Base-by-base conservation (phyloP, 2,329 filamentous ascomycete species). In the Sporothrix variecibatus region DNA sequence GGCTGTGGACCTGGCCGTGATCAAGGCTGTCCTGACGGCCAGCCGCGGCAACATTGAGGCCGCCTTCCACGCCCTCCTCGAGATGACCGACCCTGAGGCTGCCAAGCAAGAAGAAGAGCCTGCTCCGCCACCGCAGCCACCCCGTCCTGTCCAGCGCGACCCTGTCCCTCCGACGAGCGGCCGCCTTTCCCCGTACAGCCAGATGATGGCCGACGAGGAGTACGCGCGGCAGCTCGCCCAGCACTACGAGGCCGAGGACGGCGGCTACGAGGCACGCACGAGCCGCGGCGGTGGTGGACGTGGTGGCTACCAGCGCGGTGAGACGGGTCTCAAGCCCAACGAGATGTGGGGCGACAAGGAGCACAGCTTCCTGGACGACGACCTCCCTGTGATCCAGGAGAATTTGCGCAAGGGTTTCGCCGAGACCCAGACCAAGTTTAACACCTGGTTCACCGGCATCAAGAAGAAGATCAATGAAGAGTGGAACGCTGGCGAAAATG, bases 391-490 rank as follows among this genome's bases (percentile, higher is more conserved):
- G 69, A 98, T 99, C 80, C 92, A 91, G 77, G 94, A 97, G 81
- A 98, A 97, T 80, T 89, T 99, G 78, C 92, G 92, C 81, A 97
- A 98, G 84, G 96, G 96, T 3, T 99, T 99, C 83, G 80, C 94
- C 73, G 95, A 99, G 80, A 98, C 96, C 1, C 96, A 98, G 84
- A 91, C 89, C 73, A 97, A 93, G 80, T 93, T 99, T 79, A 98
- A 97, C 84, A 89, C 90, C 69, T 98, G 95, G 95, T 94, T 99
- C 79, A 93, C 89, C 70, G 94, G 91, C 76, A 86, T 99, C 81
- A 96, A 94, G 85, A 98, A 98, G 88, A 94, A 92, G 82, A 89
- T 99, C 46, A 95, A 98, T 79, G 95, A 96, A 68, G 94, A 96
- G 77, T 93, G 94, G 74, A 89, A 92, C 72, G 92, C 94, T 31